Evolutionary conservation across 768 basidiomycete species (phyloP), one percentile per base, ranked within the genome.

Genomic region (Lentinula detonsa): DNA sequence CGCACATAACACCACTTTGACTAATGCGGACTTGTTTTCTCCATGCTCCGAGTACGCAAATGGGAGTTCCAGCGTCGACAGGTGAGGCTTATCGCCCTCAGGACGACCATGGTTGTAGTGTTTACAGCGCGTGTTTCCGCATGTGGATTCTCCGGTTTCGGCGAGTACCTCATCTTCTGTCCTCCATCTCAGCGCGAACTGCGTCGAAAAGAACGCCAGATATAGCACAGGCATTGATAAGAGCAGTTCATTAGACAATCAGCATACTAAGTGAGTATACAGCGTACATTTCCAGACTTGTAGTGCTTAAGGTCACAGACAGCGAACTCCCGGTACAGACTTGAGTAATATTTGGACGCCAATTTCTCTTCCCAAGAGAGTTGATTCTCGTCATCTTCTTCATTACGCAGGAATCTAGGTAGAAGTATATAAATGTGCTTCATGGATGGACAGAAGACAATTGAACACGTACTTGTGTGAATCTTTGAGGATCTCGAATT

Each of bases 291-390:
- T 15, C 93, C 91, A 0, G 90, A 86, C 75, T 94, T 97, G 79
- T 92, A 97, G 69, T 98, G 96, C 76, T 98, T 98, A 62, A 98
- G 76, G 73, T 98, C 93, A 69, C 92, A 94, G 21, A 95, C 78
- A 0, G 91, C 93, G 67, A 88, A 98, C 72, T 98, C 95, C 64
- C 93, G 89, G 71, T 93, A 97, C 3, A 98, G 83, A 65, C 75
- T 90, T 11, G 81, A 76, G 67, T 98, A 95, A 76, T 95, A 98
- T 67, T 95, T 95, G 63, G 81, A 78, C 0, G 96, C 95, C 31
- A 98, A 78, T 62, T 85, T 79, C 51, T 95, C 92, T 68, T 95
- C 86, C 91, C 94, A 98, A 1, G 84, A 76, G 6, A 73, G 66
- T 11, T 70, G 58, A 50, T 72, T 72, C 2, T 70, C 66, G 42